Base-by-base conservation (phyloP, 768 basidiomycete species). In the Hericium erinaceus region DNA sequence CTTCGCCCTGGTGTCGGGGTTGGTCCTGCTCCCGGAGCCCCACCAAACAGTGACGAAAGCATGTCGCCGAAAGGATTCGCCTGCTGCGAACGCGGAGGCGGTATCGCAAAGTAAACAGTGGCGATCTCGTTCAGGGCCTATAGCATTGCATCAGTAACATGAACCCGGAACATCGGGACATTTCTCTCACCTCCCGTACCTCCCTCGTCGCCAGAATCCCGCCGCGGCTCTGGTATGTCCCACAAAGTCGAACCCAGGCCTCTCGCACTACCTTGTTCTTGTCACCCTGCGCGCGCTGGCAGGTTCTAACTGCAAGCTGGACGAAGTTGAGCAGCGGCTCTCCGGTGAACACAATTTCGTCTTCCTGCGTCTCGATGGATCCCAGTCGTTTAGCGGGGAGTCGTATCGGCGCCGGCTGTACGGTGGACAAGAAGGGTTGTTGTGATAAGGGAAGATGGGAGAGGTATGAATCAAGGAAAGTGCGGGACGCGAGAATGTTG, bases 401-500 rank as follows among this genome's bases (percentile, higher is more conserved):
- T 33, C 9, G 33, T 33, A 33, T 7, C 33, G 33, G 72, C 4
- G 70, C 65, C 10, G 72, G 64, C 24, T 73, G 71, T 60, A 77
- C 69, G 51, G 76, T 64, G 41, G 79, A 76, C 7, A 64, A 64
- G 57, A 76, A 60, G 41, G 72, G 67, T 11, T 78, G 74, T 56
- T 79, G 68, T 16, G 76, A 70, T 18, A 76, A 66, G 49, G 85
- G 75, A 6, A 90, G 73, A 57, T 81, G 80, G 52, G 85, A 77
- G 51, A 86, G 77, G 69, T 89, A 92, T 52, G 85, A 81, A n/a
- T 79, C 75, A 68, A 95, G 85, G 77, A 98, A 97, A n/a, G 87
- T 83, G n/a, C 84, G 83, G 3, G 95, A 91, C 4, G 90, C 90
- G n/a, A 92, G 82, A 66, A 99, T 87, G 61, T 93, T 93, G 15